Evolutionary conservation across 1,284 basidiomycete genomes (phyloP).

Genomic region (Moesziomyces sp.): DNA sequence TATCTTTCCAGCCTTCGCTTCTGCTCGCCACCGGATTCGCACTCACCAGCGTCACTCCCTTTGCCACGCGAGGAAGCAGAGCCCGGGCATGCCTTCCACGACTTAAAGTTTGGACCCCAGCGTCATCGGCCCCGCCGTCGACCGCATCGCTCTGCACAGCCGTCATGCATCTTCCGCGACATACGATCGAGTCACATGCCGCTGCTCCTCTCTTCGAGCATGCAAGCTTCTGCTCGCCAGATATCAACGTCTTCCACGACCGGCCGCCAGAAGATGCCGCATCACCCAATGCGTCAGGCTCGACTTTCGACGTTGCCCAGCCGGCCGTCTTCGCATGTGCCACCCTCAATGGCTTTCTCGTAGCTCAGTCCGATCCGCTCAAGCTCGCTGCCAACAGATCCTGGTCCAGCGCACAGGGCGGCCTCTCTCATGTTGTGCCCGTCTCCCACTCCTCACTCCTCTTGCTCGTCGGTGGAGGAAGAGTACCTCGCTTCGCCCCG

Average conservation of each 20-base stretch:
- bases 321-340: conserved; percentile 58
- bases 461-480: conserved; percentile 59
- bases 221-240: conserved; percentile 46
- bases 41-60: not conserved
- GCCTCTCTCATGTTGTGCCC: conserved; percentile 46
- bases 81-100: not conserved
- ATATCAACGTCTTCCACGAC: not conserved
- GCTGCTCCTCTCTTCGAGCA: conserved; percentile 45
- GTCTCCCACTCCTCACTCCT: conserved; percentile 55
- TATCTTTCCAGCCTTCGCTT: not conserved
- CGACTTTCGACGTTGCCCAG: conserved; percentile 11
- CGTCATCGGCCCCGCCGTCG: not conserved
- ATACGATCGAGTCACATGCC: conserved; percentile 55
- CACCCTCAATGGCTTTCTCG: conserved; percentile 54
- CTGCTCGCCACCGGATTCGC: not conserved
- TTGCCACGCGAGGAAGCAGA: not conserved
- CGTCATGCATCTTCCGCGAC: conserved; percentile 55
- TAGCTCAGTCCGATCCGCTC: conserved; percentile 50
- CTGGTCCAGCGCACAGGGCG: conserved; percentile 53
- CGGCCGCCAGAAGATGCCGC: too few relatives aligned
- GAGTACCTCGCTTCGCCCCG: conserved; percentile 59
- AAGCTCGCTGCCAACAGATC: conserved; percentile 41
- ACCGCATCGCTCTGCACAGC: not conserved
- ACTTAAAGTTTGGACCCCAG: not conserved
- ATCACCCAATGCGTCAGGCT: too few relatives aligned